Percentiles rank a stretch among this genome's conserved stretches.
These are phyloP conservation scores for Oryza glumipatula DNA, from an alignment of 176 grass and related monocot species.

Conservation along the genomic window DNA sequence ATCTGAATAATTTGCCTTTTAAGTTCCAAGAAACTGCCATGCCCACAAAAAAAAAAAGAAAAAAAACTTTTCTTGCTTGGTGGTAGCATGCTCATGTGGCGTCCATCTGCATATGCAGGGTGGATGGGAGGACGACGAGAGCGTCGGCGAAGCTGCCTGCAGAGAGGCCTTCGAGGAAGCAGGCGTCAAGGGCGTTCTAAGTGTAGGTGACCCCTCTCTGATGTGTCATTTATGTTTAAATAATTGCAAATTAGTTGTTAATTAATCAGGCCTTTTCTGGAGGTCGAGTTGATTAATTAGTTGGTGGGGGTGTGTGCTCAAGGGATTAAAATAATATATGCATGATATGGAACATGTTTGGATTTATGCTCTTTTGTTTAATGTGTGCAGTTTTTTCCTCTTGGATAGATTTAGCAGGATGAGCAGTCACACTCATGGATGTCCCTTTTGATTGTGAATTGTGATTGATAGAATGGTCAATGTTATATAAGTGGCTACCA, in stretches of 20 bases:
- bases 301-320: background rate
- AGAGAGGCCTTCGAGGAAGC: constrained; percentile 88
- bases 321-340: constrained; percentile 1
- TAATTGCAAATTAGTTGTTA: background rate
- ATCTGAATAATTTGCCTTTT: constrained; percentile 23
- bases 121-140: constrained; percentile 90
- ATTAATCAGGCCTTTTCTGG: background rate
- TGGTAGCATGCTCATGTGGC: constrained; percentile 20
- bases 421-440: constrained; percentile 19
- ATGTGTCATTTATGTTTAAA: constrained; percentile 24
- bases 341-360: constrained; percentile 28
- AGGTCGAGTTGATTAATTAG: background rate
- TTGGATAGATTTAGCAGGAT: constrained; percentile 24
- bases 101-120: constrained; percentile 48
- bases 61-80: background rate
- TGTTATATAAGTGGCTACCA: constrained; percentile 19
- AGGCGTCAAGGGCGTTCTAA: constrained; percentile 71
- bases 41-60: constrained; percentile 7
- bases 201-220: constrained; percentile 44
- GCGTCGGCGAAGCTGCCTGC: constrained; percentile 66
- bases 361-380: constrained; percentile 8
- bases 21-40: constrained; percentile 18
- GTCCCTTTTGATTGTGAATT: background rate
- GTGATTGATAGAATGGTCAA: constrained; percentile 28
- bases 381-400: background rate